These are phyloP conservation scores for Limonium bicolor DNA, from an alignment of 148 eudicot genomes.

Conservation along the genomic window DNA sequence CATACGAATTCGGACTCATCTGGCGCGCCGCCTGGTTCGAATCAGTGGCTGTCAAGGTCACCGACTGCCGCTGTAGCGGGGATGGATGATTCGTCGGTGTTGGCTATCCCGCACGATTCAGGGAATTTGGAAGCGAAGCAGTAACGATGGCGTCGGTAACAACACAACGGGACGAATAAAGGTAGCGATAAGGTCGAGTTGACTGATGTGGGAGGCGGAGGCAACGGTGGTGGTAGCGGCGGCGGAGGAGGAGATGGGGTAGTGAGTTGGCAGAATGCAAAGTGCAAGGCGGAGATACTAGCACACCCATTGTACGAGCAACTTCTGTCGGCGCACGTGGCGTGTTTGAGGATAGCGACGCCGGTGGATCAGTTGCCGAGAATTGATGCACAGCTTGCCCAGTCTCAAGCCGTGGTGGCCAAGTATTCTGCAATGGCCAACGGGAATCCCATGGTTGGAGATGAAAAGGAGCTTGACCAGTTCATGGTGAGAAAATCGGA, in stretches of 20 bases:
- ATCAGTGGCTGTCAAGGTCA: conserved; percentile 7
- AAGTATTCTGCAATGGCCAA: conserved; percentile 42
- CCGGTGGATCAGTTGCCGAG: conserved; percentile 86
- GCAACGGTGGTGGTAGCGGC: conserved; percentile 3
- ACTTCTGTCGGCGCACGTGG: conserved; percentile 65
- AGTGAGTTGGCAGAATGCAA: conserved; percentile 32
- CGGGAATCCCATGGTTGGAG: conserved; percentile 12
- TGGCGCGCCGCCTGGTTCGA: neutral
- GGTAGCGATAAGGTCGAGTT: conserved; percentile 4
- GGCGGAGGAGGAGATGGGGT: conserved; percentile 13
- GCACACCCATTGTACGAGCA: conserved; percentile 71
- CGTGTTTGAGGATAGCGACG: conserved; percentile 62
- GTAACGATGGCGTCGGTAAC: neutral
- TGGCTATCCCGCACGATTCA: conserved; percentile 7
- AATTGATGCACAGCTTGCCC: conserved; percentile 75
- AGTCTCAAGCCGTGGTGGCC: conserved; percentile 56
- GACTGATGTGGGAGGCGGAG: conserved; percentile 9
- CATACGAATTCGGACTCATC: conserved; percentile 5
- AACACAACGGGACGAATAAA: no score
- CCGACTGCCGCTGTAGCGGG: conserved; percentile 5
- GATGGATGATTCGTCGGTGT: conserved; percentile 8
- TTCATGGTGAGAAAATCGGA: conserved; percentile 53
- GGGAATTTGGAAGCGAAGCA: neutral
- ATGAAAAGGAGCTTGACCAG: conserved; percentile 82
- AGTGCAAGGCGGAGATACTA: conserved; percentile 22